Conservation (phyloP, 2,329 filamentous ascomycete genomes). For the Blumeria graminis region DNA sequence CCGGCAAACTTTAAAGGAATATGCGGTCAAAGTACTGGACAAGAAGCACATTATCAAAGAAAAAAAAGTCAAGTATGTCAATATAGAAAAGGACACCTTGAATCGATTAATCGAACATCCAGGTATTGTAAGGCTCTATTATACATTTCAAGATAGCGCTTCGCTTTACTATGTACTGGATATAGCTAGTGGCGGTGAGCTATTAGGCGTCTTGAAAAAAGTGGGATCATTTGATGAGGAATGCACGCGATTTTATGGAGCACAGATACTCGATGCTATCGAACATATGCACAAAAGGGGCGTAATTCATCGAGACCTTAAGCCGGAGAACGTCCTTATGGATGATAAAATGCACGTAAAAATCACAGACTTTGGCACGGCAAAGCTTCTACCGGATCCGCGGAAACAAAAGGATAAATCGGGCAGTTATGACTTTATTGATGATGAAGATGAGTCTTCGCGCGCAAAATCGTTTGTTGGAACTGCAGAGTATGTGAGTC, state of each 20-base stretch:
- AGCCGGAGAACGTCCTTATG: conserved; percentile 87
- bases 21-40: conserved; percentile 93
- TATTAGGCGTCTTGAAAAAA: conserved; percentile 80
- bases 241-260: conserved; percentile 80
- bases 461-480: conserved; percentile 88
- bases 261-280: conserved; percentile 87
- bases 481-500: conserved; percentile 94
- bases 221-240: conserved; percentile 87
- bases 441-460: conserved; percentile 30
- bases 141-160: conserved; percentile 92
- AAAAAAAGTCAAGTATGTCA: conserved; percentile 99
- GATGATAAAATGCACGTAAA: conserved; percentile 96
- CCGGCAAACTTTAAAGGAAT: conserved; percentile 80
- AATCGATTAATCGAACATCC: conserved; percentile 92
- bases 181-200: conserved; percentile 72
- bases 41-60: conserved; percentile 99
- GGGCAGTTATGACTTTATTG: conserved; percentile 18
- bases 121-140: conserved; percentile 87
- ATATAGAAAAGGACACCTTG: conserved; percentile 95
- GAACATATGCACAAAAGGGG: conserved; percentile 95
- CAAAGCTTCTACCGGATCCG: conserved; percentile 58
- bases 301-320: conserved; percentile 88
- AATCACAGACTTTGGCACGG: conserved; percentile 95
- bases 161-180: conserved; percentile 95
- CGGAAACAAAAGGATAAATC: conserved; percentile 14